Percentiles rank a stretch among this genome's conserved stretches.
Conservation (phyloP, 352 stramenopile species). For the Blastocystis sp. region DNA sequence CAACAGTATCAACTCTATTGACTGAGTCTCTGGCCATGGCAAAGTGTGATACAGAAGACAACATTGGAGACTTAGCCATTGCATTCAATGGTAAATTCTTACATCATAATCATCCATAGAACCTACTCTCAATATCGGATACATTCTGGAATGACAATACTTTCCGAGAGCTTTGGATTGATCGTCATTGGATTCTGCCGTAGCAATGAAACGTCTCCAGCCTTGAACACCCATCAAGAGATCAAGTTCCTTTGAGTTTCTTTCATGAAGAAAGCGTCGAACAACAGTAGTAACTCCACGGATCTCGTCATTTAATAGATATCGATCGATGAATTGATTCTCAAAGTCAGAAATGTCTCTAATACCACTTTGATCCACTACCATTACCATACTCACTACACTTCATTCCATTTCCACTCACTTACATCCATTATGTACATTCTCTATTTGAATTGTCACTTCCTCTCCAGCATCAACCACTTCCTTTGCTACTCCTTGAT, state of each 20-base stretch:
- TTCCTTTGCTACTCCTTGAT: too few relatives aligned
- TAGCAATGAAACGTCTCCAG: not conserved
- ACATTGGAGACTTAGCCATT: too few relatives aligned
- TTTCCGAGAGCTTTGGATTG: not conserved
- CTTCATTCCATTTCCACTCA: too few relatives aligned
- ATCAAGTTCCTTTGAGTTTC: not conserved
- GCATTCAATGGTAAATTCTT: too few relatives aligned
- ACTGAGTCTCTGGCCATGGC: too few relatives aligned
- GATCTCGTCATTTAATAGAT: not conserved
- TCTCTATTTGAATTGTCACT: too few relatives aligned
- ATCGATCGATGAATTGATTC: not conserved
- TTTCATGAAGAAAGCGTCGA: not conserved
- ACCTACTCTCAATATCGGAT: not conserved
- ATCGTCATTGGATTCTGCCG: not conserved
- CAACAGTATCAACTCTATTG: too few relatives aligned
- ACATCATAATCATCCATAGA: too few relatives aligned
- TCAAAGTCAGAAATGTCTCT: not conserved
- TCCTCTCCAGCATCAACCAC: too few relatives aligned
- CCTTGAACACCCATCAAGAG: not conserved
- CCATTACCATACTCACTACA: not conserved
- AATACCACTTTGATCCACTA: not conserved
- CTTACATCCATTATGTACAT: too few relatives aligned
- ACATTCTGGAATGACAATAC: not conserved
- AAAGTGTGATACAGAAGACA: too few relatives aligned
- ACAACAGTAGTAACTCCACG: not conserved